Evolutionary conservation across 495 filamentous ascomycete genomes (phyloP), one percentile per base, ranked within the genome.

Genomic region (Penicillium paradoxum): DNA sequence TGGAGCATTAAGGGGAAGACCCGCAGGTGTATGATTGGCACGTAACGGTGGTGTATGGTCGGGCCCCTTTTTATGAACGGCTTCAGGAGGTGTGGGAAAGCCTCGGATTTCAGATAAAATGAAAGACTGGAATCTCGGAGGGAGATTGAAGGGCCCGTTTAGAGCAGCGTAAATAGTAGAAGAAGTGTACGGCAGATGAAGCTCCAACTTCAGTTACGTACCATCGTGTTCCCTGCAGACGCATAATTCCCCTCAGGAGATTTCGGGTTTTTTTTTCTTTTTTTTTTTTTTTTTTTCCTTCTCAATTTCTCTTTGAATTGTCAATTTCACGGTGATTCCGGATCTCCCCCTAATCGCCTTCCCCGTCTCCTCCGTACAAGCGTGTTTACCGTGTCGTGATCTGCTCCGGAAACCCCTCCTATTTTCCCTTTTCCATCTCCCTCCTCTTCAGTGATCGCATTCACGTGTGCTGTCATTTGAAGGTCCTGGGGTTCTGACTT

Each of bases 401-500:
- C 46, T 50, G 41, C 45, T 57, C 48, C 50, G 39, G 48, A 45
- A 53, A 44, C 56, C 53, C 55, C 57, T 46, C 59, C 58, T 56
- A 44, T 55, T 48, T 51, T 53, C 53, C 41, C 54, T 55, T 43
- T 54, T 49, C 45, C 44, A 45, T 47, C 37, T 54, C 39, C 48
- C 49, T 44, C 51, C 50, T 55, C 49, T 56, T 52, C 30, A 50
- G 41, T 47, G 36, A 47, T 25, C 53, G 48, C 47, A 45, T 45
- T 33, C 4, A 6, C 9, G 24, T 44, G 41, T 40, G 19, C 27
- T 43, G n/a, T 44, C 24, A 44, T 66, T 56, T 58, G 46, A 57
- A 56, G 64, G 63, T 65, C 62, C 55, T 65, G 60, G 63, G 46
- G 22, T 39, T 49, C 3, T 55, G 41, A 50, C 54, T 65, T 58